Conservation (phyloP, 768 basidiomycete genomes). For the Pholiota molesta region DNA sequence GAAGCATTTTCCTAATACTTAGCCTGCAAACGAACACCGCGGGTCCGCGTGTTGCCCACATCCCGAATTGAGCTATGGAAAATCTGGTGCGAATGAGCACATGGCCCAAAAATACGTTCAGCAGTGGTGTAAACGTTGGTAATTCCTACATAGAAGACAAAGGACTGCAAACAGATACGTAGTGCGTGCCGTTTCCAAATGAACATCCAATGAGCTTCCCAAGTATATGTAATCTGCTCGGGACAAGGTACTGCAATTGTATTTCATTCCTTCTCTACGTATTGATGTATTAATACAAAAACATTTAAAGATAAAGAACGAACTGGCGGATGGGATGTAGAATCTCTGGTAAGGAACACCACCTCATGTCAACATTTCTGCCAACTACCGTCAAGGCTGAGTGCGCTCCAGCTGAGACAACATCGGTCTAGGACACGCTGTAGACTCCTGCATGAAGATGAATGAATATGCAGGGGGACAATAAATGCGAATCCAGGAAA, state of each 20-base stretch:
- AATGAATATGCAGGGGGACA: slow-evolving; percentile 29
- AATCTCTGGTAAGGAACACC: slow-evolving; percentile 33
- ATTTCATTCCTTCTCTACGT: background rate
- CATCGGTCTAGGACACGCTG: slow-evolving; percentile 26
- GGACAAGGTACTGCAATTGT: background rate
- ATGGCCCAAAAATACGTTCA: too few species aligned
- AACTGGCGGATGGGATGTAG: slow-evolving; percentile 12
- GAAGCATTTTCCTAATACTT: too few species aligned
- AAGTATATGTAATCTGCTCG: background rate
- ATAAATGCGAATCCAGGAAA: slow-evolving; percentile 30
- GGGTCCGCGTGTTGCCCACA: too few species aligned
- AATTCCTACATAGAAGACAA: too few species aligned
- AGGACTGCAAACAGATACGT: too few species aligned
- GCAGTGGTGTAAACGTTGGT: too few species aligned
- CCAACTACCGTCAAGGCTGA: slow-evolving; percentile 24
- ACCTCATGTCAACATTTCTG: slow-evolving; percentile 24
- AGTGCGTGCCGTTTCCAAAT: too few species aligned
- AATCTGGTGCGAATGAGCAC: too few species aligned
- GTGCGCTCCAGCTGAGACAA: slow-evolving; percentile 31
- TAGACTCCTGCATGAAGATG: slow-evolving; percentile 30
- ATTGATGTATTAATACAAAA: background rate
- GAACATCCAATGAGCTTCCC: too few species aligned
- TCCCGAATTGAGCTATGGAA: too few species aligned
- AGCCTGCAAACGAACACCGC: too few species aligned
- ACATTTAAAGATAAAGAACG: background rate